Percentiles rank a stretch among this genome's conserved stretches.
Conservation (phyloP, 176 grass and related monocot species). For the Oryza officinalis region DNA sequence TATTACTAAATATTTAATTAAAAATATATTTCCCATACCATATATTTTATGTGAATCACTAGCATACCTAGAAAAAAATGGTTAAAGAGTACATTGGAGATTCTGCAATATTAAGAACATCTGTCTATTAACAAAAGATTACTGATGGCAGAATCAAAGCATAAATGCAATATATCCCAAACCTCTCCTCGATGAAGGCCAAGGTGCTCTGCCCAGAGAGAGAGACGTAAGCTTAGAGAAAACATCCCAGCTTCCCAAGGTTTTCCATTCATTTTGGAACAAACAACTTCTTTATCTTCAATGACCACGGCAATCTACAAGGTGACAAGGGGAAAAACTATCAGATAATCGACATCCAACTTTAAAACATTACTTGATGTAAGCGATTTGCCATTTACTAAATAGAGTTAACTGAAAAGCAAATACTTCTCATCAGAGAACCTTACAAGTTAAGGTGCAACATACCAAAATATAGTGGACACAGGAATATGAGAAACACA, state of each 20-base stretch:
- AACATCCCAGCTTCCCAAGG: conserved; percentile 96
- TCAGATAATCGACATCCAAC: background rate
- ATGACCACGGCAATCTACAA: conserved; percentile 94
- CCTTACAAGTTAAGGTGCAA: background rate
- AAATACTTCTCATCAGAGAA: conserved; percentile 13
- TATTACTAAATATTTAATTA: background rate
- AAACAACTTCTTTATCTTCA: conserved; percentile 97
- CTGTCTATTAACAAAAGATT: background rate
- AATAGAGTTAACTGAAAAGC: conserved; percentile 15
- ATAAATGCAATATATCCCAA: conserved; percentile 32
- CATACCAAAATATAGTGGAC: conserved; percentile 7
- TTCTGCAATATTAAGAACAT: background rate
- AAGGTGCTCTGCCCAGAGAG: conserved; percentile 93
- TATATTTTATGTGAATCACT: background rate
- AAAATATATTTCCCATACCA: background rate
- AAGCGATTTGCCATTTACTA: conserved; percentile 5
- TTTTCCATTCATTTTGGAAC: conserved; percentile 93
- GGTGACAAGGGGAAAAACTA: background rate
- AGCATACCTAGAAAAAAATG: conserved; percentile 2
- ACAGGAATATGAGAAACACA: conserved; percentile 20
- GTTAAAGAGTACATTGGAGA: background rate
- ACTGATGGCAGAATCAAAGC: background rate
- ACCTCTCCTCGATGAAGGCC: conserved; percentile 90
- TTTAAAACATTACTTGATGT: conserved; percentile 4
- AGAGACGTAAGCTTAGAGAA: conserved; percentile 78